Evolutionary conservation across 345 rosid species (phyloP).

Genomic region (Schrenkiella parvula): DNA sequence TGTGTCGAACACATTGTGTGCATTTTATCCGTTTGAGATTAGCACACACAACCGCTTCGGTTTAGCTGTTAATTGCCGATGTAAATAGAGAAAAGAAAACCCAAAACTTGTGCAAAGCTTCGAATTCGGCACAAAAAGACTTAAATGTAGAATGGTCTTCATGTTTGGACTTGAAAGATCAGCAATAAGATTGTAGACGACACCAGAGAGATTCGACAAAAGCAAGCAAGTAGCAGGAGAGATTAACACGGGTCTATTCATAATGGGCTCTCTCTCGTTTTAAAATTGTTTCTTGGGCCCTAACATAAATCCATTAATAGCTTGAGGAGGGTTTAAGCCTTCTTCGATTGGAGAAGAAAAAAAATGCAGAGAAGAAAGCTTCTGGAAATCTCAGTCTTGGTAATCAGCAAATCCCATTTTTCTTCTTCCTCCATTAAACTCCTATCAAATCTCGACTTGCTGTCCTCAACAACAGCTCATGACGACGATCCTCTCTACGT

Average conservation of each 20-base stretch:
- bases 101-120: background rate
- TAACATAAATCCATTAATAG: background rate
- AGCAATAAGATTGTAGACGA: background rate
- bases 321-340: background rate
- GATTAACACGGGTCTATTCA: background rate
- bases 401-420: slow-evolving; percentile 23
- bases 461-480: background rate
- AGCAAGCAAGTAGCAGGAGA: background rate
- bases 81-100: background rate
- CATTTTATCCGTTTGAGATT: background rate
- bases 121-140: background rate
- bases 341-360: background rate
- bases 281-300: background rate
- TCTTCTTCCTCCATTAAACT: slow-evolving; percentile 21
- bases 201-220: too few species aligned
- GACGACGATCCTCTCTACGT: slow-evolving; percentile 43
- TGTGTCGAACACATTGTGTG: too few species aligned
- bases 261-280: background rate
- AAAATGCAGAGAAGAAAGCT: slow-evolving; percentile 39
- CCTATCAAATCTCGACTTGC: background rate
- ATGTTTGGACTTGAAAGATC: background rate
- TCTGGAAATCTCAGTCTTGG: slow-evolving; percentile 22
- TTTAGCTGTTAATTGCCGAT: background rate
- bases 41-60: background rate
- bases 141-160: background rate